These are phyloP conservation scores for Fomitopsis serialis DNA, from an alignment of 768 basidiomycete genomes.

Conservation along the genomic window DNA sequence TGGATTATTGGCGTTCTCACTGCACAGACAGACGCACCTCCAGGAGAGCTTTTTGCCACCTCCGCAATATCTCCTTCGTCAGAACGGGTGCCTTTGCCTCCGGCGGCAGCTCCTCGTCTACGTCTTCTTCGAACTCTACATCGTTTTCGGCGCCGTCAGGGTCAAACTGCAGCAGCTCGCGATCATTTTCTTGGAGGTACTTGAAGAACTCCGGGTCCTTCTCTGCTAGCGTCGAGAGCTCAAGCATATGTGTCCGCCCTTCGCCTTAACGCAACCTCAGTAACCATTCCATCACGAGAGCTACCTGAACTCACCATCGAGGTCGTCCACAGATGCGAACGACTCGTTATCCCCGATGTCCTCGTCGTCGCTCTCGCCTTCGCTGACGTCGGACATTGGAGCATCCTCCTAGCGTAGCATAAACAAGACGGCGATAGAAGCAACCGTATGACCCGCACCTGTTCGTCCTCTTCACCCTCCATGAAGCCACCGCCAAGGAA, in stretches of 20 bases:
- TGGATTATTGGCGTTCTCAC: not conserved
- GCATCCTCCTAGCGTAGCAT: conserved; percentile 9
- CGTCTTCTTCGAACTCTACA: conserved; percentile 42
- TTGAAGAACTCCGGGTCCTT: conserved; percentile 99
- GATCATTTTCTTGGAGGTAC: conserved; percentile 94
- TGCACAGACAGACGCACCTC: conserved; percentile 44
- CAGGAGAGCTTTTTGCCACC: conserved; percentile 87
- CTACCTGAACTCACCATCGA: conserved; percentile 46
- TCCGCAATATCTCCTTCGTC: conserved; percentile 62
- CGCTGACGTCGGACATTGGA: conserved; percentile 36
- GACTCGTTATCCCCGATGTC: conserved; percentile 50
- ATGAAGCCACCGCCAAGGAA: conserved; percentile 70
- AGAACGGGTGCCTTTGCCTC: conserved; percentile 45
- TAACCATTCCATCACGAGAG: not conserved
- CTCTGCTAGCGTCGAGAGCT: conserved; percentile 84
- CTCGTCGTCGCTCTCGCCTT: conserved; percentile 34
- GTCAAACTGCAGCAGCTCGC: conserved; percentile 81
- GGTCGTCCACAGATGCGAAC: conserved; percentile 73
- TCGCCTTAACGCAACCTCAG: conserved; percentile 42
- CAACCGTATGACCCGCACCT: conserved; percentile 23
- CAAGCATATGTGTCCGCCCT: conserved; percentile 67
- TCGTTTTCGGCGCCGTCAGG: conserved; percentile 36
- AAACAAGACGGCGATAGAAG: not conserved
- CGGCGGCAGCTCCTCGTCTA: conserved; percentile 42
- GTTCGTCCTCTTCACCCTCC: conserved; percentile 52